These are phyloP conservation scores for Trichoderma reesei DNA, from an alignment of 495 filamentous ascomycete genomes.

Conservation along the genomic window DNA sequence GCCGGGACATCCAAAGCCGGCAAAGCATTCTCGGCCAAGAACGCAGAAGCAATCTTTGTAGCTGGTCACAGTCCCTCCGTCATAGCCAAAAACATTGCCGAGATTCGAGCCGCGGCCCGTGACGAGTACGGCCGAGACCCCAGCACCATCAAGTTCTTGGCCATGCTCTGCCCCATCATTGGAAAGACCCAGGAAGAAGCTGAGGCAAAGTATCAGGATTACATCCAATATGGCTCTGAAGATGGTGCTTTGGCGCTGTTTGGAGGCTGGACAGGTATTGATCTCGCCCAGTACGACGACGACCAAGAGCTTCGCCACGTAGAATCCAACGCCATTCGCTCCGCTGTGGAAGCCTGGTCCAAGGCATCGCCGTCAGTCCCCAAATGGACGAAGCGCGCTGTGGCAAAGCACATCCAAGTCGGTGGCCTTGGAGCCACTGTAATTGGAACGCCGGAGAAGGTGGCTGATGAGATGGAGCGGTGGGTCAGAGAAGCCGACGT, in stretches of 20 bases:
- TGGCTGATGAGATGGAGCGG: conserved; percentile 51
- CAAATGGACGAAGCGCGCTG: conserved; percentile 42
- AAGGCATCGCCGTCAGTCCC: conserved; percentile 40
- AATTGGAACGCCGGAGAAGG: conserved; percentile 45
- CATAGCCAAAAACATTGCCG: conserved; percentile 41
- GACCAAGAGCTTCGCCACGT: conserved; percentile 46
- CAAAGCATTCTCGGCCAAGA: conserved; percentile 46
- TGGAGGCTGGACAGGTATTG: conserved; percentile 55
- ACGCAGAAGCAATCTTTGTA: conserved; percentile 58
- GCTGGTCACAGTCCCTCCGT: conserved; percentile 43
- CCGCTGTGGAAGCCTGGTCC: conserved; percentile 41
- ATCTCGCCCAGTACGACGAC: conserved; percentile 43
- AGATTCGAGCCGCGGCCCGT: conserved; percentile 41
- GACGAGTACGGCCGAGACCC: conserved; percentile 45
- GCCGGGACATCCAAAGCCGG: conserved; percentile 52
- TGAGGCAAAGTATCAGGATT: conserved; percentile 39
- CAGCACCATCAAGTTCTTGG: conserved; percentile 49
- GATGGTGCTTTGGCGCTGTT: conserved; percentile 50
- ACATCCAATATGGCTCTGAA: conserved; percentile 41
- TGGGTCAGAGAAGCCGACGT: conserved; percentile 54
- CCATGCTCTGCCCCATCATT: conserved; percentile 49
- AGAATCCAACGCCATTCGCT: conserved; percentile 43
- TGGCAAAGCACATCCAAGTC: conserved; percentile 47
- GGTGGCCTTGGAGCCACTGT: conserved; percentile 45
- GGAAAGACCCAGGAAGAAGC: conserved; percentile 50